These are phyloP conservation scores for Aeschynomene evenia DNA, from an alignment of 306 rosid species.

Conservation along the genomic window DNA sequence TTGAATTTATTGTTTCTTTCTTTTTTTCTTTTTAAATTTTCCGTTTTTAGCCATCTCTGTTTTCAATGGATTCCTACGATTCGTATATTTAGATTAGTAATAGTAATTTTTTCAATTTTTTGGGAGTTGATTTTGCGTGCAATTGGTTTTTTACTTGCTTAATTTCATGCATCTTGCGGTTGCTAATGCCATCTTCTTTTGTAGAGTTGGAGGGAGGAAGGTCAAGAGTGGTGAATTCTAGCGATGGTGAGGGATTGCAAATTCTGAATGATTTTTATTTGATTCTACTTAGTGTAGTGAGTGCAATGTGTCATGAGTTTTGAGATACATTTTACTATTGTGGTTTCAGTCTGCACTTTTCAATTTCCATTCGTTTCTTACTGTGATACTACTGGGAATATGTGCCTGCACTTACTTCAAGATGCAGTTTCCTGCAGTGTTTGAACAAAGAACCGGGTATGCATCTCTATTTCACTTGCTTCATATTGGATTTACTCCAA, in stretches of 20 bases:
- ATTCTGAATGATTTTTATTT: background rate
- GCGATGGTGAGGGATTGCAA: conserved; percentile 31
- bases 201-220: conserved; percentile 20
- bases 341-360: conserved; percentile 51
- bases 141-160: background rate
- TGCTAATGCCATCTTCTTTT: conserved; percentile 7
- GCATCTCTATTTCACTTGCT: background rate
- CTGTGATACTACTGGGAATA: conserved; percentile 50
- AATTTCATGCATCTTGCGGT: background rate
- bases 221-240: conserved; percentile 26
- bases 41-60: too few species aligned
- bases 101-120: too few species aligned
- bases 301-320: too few species aligned
- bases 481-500: background rate
- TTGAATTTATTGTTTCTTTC: too few species aligned
- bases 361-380: conserved; percentile 53
- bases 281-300: too few species aligned
- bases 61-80: background rate
- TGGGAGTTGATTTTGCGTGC: background rate
- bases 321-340: conserved; percentile 27
- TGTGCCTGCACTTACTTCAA: conserved; percentile 53
- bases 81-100: background rate
- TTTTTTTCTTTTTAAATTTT: background rate
- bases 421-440: conserved; percentile 54
- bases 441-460: conserved; percentile 56